Evolutionary conservation across 2,329 filamentous ascomycete species (phyloP).

Genomic region (Microcyclosporella mali): DNA sequence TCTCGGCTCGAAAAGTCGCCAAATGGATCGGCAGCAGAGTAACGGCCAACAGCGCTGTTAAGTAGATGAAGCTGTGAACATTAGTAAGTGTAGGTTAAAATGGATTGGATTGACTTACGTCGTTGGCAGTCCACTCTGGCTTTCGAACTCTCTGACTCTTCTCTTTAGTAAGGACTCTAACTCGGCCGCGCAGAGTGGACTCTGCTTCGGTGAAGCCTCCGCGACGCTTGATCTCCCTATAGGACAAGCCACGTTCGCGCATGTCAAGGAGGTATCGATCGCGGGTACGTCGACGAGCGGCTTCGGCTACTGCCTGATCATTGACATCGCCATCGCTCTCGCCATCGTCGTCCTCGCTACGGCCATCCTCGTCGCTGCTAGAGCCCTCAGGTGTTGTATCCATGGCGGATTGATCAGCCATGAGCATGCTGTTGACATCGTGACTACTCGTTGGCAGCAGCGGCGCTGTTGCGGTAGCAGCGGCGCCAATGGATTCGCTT

Average conservation of each 20-base stretch:
- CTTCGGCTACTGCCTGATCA: conserved; percentile 14
- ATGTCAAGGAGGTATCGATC: conserved; percentile 45
- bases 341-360: neutral
- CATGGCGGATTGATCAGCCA: neutral
- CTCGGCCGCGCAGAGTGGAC: conserved; percentile 65
- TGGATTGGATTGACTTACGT: conserved; percentile 52
- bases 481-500: too few species aligned
- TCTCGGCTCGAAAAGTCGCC: conserved; percentile 3
- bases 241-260: conserved; percentile 54
- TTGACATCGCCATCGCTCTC: conserved; percentile 11
- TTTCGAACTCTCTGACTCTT: conserved; percentile 58
- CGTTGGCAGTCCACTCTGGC: conserved; percentile 56
- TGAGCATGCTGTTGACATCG: neutral
- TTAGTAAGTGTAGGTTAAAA: conserved; percentile 5
- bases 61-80: conserved; percentile 27
- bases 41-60: conserved; percentile 16
- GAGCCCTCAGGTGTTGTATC: conserved; percentile 3
- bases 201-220: conserved; percentile 59
- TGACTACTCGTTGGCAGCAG: too few species aligned
- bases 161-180: conserved; percentile 58
- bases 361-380: neutral
- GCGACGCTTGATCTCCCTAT: conserved; percentile 54
- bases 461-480: too few species aligned
- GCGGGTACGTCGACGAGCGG: conserved; percentile 16
- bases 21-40: conserved; percentile 5